Conservation (phyloP, 495 filamentous ascomycete genomes). For the Aspergillus egyptiacus region DNA sequence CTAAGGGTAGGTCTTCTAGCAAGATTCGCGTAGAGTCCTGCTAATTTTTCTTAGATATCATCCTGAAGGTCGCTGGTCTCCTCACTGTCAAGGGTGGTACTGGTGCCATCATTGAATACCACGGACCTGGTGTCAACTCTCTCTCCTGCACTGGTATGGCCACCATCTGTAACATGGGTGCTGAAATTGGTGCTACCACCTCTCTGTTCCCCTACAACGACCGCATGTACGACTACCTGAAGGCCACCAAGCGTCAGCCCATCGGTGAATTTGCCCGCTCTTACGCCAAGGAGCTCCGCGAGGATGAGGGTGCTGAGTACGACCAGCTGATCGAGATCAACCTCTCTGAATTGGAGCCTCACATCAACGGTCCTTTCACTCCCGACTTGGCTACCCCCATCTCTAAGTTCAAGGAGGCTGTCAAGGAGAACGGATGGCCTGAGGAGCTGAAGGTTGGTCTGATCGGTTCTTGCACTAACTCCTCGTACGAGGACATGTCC, state of each 20-base stretch:
- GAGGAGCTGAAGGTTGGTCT: conserved; percentile 83
- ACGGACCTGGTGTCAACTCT: conserved; percentile 80
- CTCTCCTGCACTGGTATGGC: conserved; percentile 91
- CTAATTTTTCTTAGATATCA: conserved; percentile 54
- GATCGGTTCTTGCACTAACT: conserved; percentile 98
- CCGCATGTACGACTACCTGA: conserved; percentile 68
- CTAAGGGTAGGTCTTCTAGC: conserved; percentile 56
- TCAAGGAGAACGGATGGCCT: conserved; percentile 76
- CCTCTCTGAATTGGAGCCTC: conserved; percentile 83
- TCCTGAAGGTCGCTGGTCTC: conserved; percentile 79
- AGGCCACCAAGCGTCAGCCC: conserved; percentile 67
- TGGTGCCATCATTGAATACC: conserved; percentile 90
- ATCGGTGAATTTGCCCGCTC: conserved; percentile 80
- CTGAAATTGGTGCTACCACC: conserved; percentile 93
- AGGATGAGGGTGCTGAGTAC: conserved; percentile 87
- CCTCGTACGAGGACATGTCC: conserved; percentile 97
- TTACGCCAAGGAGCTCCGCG: conserved; percentile 62
- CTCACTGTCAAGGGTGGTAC: conserved; percentile 93
- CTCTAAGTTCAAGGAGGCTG: conserved; percentile 77
- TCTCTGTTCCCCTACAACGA: conserved; percentile 83
- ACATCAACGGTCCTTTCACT: conserved; percentile 96
- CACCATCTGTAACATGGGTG: conserved; percentile 87
- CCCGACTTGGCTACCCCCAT: conserved; percentile 90
- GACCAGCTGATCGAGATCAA: conserved; percentile 91
- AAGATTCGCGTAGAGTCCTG: not conserved